Base-by-base conservation (phyloP, 306 rosid species). In the Prosopis cineraria region DNA sequence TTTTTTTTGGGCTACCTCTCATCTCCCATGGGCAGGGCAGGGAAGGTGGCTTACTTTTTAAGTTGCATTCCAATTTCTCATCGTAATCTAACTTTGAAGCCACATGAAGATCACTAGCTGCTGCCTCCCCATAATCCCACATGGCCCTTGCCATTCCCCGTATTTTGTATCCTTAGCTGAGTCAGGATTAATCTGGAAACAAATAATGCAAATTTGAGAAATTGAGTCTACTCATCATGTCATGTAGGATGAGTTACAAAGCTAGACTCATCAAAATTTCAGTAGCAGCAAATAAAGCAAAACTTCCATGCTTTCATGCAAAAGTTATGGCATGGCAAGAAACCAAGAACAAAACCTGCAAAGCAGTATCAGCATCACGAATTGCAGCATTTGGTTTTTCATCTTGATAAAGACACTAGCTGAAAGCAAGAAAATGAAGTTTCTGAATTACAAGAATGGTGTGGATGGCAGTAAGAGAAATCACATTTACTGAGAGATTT, bases 361-460 rank as follows among this genome's bases (percentile, higher is more conserved):
- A 76, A 81, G 98, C 98, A 37, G 93, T 88, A 84, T 85, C 85
- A 74, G 97, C 92, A 85, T 93, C 98, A 59, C 88, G 83, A 34
- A 91, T 89, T 11, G 98, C 98, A 71, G 97, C 95, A 81, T 88
- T 93, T 55, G 98, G 95, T 77, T 89, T 93, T 91, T 91, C 85
- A 88, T 43, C 67, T 88, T 89, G 56, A 89, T 71, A 84, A 87
- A 88, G 69, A 87, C 79, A 78, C 85, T 84, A 75, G 91, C 98
- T 93, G 93, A 80, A 80, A 87, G 70, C 72, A 80, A 79, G 75
- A 80, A 75, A 63, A 55, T 48, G 19, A 64, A 63, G 78, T 50
- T 80, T 50, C 52, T n/a, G 50, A 53, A 27, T 78, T 31, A 34
- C 39, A 74, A 70, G 27, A 50, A 69, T 60, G 75, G 74, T 24